Conservation (phyloP, 441 rosid genomes). For the Melastoma candidum region DNA sequence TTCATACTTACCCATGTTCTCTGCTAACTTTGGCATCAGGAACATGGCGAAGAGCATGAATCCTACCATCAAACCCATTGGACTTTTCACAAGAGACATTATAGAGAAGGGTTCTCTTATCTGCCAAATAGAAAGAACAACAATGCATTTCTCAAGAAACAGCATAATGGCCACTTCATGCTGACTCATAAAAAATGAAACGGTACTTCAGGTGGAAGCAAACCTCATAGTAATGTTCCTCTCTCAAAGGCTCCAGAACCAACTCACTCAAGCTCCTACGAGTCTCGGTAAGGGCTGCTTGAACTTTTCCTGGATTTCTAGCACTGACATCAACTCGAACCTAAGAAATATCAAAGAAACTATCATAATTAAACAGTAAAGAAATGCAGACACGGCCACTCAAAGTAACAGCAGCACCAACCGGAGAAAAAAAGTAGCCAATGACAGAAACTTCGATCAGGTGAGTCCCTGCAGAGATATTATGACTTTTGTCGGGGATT, state of each 20-base stretch:
- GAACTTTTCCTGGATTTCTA: constrained; percentile 88
- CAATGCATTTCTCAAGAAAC: constrained; percentile 6
- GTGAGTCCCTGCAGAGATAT: constrained; percentile 91
- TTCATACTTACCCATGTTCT: constrained; percentile 69
- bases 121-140: constrained; percentile 28
- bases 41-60: constrained; percentile 88
- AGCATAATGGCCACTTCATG: constrained; percentile 3
- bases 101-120: constrained; percentile 82
- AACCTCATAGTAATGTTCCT: constrained; percentile 91
- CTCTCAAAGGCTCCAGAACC: constrained; percentile 73
- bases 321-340: constrained; percentile 98
- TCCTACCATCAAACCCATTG: constrained; percentile 98
- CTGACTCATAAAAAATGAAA: constrained; percentile 1
- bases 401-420: constrained; percentile 19
- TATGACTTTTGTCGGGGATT: constrained; percentile 38
- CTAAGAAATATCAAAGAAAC: constrained; percentile 28
- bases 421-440: constrained; percentile 95
- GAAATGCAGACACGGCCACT: not conserved
- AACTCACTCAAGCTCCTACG: constrained; percentile 79
- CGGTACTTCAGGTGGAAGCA: constrained; percentile 7
- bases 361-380: not conserved
- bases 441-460: constrained; percentile 82
- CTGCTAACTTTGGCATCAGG: constrained; percentile 92
- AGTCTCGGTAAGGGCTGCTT: constrained; percentile 90
- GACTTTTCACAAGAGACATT: constrained; percentile 84